Evolutionary conservation across 345 rosid species (phyloP).

Genomic region (Bruguiera sexangula): DNA sequence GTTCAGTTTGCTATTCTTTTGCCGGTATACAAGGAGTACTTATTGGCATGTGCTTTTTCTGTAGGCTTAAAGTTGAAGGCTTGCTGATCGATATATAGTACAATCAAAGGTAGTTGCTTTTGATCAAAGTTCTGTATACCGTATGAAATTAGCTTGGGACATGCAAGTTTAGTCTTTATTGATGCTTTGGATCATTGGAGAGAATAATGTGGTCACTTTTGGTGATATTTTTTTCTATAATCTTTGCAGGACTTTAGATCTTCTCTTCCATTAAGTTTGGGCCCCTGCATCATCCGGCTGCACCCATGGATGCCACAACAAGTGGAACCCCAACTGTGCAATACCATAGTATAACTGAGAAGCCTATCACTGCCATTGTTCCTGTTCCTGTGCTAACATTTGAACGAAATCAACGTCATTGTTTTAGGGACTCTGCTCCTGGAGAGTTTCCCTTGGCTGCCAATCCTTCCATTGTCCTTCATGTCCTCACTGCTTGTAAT

Average conservation of each 20-base stretch:
- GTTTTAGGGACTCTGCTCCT: slow-evolving; percentile 76
- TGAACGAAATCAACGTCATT: slow-evolving; percentile 69
- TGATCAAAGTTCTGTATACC: background rate
- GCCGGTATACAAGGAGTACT: slow-evolving; percentile 15
- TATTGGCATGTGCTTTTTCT: slow-evolving; percentile 18
- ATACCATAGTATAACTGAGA: slow-evolving; percentile 69
- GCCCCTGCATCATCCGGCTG: slow-evolving; percentile 57
- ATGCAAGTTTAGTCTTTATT: slow-evolving; percentile 6
- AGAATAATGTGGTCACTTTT: slow-evolving; percentile 14
- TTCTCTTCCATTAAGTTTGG: slow-evolving; percentile 28
- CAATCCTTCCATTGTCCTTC: slow-evolving; percentile 86
- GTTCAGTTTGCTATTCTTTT: background rate
- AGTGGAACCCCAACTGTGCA: slow-evolving; percentile 66
- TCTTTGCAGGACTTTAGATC: slow-evolving; percentile 38
- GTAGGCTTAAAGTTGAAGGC: slow-evolving; percentile 45
- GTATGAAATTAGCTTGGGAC: slow-evolving; percentile 2
- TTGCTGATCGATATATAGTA: slow-evolving; percentile 34
- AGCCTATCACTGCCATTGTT: slow-evolving; percentile 50
- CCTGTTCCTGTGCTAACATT: slow-evolving; percentile 48
- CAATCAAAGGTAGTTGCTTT: slow-evolving; percentile 31
- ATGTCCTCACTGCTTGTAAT: slow-evolving; percentile 80
- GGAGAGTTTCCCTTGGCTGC: slow-evolving; percentile 98
- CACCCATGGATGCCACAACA: slow-evolving; percentile 90
- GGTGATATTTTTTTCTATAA: too few species aligned
- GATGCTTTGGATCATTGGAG: slow-evolving; percentile 20